Evolutionary conservation across 768 basidiomycete species (phyloP).

Genomic region (Macrolepiota albuminosa): DNA sequence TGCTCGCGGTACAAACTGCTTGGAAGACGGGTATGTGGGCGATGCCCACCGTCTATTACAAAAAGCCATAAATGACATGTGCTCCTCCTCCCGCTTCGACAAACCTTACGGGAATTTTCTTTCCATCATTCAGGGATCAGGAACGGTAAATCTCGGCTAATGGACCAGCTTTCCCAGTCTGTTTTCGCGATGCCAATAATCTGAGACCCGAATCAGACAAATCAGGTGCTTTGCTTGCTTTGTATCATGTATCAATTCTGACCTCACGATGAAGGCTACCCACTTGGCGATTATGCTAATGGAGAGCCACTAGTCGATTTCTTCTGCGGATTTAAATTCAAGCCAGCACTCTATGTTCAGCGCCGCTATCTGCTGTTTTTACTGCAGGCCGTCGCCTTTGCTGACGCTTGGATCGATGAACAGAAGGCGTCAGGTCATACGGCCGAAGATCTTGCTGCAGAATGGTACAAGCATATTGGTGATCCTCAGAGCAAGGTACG

Average conservation of each 20-base stretch:
- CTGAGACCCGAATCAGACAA: background rate
- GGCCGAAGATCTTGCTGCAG: background rate
- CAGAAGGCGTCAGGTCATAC: background rate
- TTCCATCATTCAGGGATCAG: conserved; percentile 7
- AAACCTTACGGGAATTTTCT: background rate
- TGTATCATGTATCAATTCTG: background rate
- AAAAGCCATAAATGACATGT: background rate
- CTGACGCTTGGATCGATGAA: background rate
- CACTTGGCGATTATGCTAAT: background rate
- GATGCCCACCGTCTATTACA: background rate
- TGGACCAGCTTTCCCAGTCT: conserved; percentile 1
- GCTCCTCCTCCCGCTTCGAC: too few species aligned
- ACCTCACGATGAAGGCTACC: background rate
- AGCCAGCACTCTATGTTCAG: background rate
- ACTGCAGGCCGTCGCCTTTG: background rate
- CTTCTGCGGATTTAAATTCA: background rate
- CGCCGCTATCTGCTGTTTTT: background rate
- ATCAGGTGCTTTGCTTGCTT: background rate
- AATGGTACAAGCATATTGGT: background rate
- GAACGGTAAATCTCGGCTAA: conserved; percentile 4
- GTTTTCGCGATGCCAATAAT: conserved; percentile 2
- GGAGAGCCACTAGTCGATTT: background rate
- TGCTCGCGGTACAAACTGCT: too few species aligned
- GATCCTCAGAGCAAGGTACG: background rate
- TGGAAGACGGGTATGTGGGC: background rate